Percentiles rank a stretch among this genome's conserved stretches.
These are phyloP conservation scores for Lophiotrema nucula DNA, from an alignment of 495 filamentous ascomycete genomes.

Conservation along the genomic window DNA sequence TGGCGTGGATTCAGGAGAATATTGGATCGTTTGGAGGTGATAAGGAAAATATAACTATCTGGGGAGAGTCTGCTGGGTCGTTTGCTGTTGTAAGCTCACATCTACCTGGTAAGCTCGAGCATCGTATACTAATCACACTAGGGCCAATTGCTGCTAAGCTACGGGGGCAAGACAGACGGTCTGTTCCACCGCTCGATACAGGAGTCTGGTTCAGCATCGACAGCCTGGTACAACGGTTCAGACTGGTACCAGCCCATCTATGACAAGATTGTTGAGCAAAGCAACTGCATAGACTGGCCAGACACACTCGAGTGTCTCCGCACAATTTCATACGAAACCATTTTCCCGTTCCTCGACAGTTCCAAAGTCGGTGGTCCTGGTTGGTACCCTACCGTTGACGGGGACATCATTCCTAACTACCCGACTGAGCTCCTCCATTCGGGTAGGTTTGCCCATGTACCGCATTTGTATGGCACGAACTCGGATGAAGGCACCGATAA, in stretches of 20 bases:
- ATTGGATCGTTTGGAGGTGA: conserved; percentile 29
- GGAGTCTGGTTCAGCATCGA: conserved; percentile 29
- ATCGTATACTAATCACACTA: neutral
- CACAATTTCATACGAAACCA: conserved; percentile 25
- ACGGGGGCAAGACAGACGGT: conserved; percentile 24
- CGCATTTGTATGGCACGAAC: conserved; percentile 32
- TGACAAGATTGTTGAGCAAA: conserved; percentile 30
- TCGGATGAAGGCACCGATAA: conserved; percentile 34
- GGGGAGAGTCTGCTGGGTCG: conserved; percentile 32
- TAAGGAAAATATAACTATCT: conserved; percentile 23
- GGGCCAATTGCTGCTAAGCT: conserved; percentile 29
- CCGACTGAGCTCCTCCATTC: conserved; percentile 28
- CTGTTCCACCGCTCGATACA: conserved; percentile 35
- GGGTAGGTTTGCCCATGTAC: conserved; percentile 33
- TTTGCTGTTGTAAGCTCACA: conserved; percentile 25
- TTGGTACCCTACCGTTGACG: conserved; percentile 34
- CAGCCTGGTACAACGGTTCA: conserved; percentile 34
- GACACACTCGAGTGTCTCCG: conserved; percentile 33
- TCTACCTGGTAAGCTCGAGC: neutral
- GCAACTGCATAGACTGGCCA: conserved; percentile 27
- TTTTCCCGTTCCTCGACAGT: conserved; percentile 32
- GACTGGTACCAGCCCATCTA: conserved; percentile 36
- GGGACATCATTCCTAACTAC: conserved; percentile 34
- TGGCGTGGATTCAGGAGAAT: conserved; percentile 32
- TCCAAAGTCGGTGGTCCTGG: conserved; percentile 31